phyloP scores from a whole-genome alignment of 2,329 filamentous ascomycete species.

The Neofusicoccum cordaticola region DNA sequence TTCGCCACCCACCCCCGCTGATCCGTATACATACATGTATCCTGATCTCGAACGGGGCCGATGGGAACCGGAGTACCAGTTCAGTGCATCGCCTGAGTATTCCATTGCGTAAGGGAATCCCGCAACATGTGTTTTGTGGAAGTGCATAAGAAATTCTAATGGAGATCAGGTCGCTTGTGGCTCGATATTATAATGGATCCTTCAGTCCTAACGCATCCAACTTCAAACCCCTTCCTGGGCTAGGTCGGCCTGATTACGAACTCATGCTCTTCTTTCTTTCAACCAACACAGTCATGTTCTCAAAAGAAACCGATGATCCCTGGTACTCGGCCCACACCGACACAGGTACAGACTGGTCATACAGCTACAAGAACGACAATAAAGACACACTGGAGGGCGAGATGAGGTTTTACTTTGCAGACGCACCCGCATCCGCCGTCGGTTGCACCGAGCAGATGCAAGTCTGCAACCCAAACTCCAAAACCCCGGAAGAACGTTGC shows the following conservation, averaged over 20 bases:
- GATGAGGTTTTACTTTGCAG: not conserved
- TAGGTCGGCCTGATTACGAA: conserved; percentile 31
- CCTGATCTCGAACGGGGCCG: too few relatives aligned
- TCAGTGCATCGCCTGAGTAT: too few relatives aligned
- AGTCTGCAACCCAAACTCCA: conserved; percentile 17
- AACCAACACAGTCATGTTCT: conserved; percentile 27
- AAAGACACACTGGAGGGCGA: not conserved
- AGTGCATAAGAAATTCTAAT: too few relatives aligned
- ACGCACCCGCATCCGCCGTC: conserved; percentile 13
- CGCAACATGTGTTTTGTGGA: too few relatives aligned
- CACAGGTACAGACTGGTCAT: too few relatives aligned
- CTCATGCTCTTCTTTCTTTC: conserved; percentile 32
- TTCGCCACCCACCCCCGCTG: too few relatives aligned
- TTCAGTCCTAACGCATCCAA: not conserved
- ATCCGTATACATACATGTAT: too few relatives aligned
- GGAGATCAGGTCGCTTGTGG: too few relatives aligned
- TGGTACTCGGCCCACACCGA: conserved; percentile 23
- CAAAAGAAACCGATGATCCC: conserved; percentile 27
- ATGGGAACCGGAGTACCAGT: too few relatives aligned
- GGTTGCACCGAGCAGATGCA: conserved; percentile 16
- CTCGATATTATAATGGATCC: too few relatives aligned
- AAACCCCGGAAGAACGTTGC: not conserved
- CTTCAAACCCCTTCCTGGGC: conserved; percentile 26
- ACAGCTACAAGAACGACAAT: too few relatives aligned
- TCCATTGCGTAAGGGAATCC: too few relatives aligned